phyloP scores from a whole-genome alignment of 2,329 filamentous ascomycete species.

The Arthrobotrys pseudoclavata region DNA sequence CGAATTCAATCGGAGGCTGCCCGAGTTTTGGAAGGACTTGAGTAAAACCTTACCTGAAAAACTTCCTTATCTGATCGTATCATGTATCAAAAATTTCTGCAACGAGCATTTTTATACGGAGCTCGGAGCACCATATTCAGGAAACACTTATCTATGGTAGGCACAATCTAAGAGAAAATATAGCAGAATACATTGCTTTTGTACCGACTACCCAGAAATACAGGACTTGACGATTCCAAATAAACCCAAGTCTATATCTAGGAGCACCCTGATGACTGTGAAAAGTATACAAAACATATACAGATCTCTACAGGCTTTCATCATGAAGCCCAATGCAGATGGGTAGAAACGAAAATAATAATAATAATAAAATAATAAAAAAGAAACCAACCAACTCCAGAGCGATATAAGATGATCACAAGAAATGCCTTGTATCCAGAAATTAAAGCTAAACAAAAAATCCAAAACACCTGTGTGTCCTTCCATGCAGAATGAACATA shows the following conservation, averaged over 20 bases:
- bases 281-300: background rate
- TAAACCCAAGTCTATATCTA: background rate
- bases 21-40: too few species aligned
- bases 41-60: too few species aligned
- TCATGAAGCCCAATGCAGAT: background rate
- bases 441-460: constrained; percentile 8
- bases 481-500: constrained; percentile 15
- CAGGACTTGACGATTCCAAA: background rate
- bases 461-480: constrained; percentile 33
- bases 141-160: too few species aligned
- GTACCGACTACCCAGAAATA: background rate
- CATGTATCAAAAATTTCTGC: too few species aligned
- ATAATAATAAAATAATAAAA: background rate
- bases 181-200: background rate
- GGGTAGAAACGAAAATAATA: background rate
- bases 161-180: background rate
- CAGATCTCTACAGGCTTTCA: background rate
- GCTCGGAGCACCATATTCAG: too few species aligned
- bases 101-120: too few species aligned
- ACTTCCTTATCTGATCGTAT: too few species aligned
- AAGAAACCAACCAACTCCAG: constrained; percentile 25
- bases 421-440: constrained; percentile 6
- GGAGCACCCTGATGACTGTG: background rate
- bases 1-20: too few species aligned
- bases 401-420: background rate